Conservation (phyloP, 2,329 filamentous ascomycete genomes). For the Fusarium brachygibbosum region DNA sequence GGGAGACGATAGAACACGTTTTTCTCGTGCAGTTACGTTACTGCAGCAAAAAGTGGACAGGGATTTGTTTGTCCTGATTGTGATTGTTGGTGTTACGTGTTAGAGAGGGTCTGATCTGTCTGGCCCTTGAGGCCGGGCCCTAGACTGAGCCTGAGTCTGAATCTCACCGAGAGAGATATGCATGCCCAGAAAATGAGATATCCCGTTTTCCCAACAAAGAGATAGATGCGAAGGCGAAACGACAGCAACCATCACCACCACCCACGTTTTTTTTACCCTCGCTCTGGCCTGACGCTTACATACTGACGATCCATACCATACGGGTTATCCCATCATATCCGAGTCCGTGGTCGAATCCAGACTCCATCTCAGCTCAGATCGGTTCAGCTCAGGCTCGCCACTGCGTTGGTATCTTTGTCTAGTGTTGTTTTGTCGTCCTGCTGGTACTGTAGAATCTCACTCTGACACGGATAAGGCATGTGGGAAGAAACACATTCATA, state of each 20-base stretch:
- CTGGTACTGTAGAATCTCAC: neutral
- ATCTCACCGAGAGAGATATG: slow-evolving; percentile 10
- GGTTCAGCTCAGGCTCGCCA: slow-evolving; percentile 7
- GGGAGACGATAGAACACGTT: slow-evolving; percentile 2
- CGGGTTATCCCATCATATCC: neutral
- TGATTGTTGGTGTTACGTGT: slow-evolving; percentile 9
- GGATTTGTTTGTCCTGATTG: neutral
- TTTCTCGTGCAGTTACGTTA: neutral
- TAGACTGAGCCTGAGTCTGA: slow-evolving; percentile 12
- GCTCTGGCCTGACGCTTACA: neutral
- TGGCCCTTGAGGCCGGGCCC: neutral
- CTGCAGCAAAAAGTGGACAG: neutral
- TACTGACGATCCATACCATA: neutral
- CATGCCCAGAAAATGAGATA: slow-evolving; percentile 4
- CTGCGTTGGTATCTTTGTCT: slow-evolving; percentile 3
- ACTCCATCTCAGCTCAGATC: slow-evolving; percentile 17
- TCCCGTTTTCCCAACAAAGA: slow-evolving; percentile 8
- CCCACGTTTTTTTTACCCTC: neutral
- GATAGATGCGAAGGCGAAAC: slow-evolving; percentile 4
- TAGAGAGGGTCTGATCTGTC: slow-evolving; percentile 5
- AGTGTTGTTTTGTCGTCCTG: neutral
- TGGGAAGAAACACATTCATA: slow-evolving; percentile 36
- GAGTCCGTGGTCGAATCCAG: slow-evolving; percentile 6
- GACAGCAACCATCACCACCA: neutral
- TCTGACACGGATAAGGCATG: slow-evolving; percentile 17